Evolutionary conservation across 208 protist species (phyloP), one percentile per base, ranked within the genome.

Genomic region (Herpetomonas samuelpessoai): DNA sequence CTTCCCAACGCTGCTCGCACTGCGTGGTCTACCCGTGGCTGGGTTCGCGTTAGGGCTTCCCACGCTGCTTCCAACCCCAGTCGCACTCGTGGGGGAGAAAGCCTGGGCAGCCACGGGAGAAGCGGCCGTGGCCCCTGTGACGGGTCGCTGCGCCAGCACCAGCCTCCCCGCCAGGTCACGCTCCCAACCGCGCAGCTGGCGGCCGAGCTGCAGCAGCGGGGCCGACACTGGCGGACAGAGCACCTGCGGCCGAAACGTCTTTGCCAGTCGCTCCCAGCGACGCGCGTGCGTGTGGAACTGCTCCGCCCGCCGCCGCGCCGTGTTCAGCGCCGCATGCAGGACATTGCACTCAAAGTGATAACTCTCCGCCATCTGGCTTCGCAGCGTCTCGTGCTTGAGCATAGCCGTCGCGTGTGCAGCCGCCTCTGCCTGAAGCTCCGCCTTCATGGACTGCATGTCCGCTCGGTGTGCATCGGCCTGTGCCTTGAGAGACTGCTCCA

Each of bases 211-310:
- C 63, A 76, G 74, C 28, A 90, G 41, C 21, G 58, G 18, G 16
- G 53, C 10, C 12, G 86, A 68, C 27, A 93, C 54, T 3, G 61
- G 16, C 0, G 65, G 66, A 62, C 70, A 88, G 10, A 61, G 53
- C 27, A 54, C 30, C 10, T 44, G 30, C 9, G 71, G 83, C 6
- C 83, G 79, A 50, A 86, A 86, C 27, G 87, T 91, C 67, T 93
- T 93, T 18, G 87, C 87, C 18, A 82, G 53, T 14, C 87, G 77
- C 64, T 91, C 79, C 87, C 87, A 93, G 14, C 87, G 77, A 45
- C 57, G 62, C 16, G 71, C 51, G 44, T 83, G 62, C 48, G 66
- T 76, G 10, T 67, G 58, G 6, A 73, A 53, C 45, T 62, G 35
- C 14, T 47, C 27, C 16, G 71, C 50, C 31, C 76, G 64, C 21